Percentiles rank a stretch among this genome's conserved stretches.
Conservation (phyloP, 1,284 basidiomycete species). For the Irpex rosettiformis region DNA sequence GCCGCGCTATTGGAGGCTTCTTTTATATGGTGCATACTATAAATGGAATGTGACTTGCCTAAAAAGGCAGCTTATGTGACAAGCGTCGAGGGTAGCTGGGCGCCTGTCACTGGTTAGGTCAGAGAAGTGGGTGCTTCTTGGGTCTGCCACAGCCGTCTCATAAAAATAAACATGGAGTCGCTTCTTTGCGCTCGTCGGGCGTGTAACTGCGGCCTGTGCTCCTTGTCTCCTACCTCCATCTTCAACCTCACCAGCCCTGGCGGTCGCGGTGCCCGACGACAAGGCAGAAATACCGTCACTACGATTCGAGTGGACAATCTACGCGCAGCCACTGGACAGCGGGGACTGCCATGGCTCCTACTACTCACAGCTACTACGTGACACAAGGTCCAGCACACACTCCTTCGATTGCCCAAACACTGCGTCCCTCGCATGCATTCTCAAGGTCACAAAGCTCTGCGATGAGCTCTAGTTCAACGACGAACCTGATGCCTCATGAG, state of each 20-base stretch:
- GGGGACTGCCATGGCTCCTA: neutral
- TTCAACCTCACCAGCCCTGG: constrained; percentile 10
- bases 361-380: constrained; percentile 9
- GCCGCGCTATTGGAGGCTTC: neutral
- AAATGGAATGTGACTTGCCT: constrained; percentile 6
- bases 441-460: constrained; percentile 22
- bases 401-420: constrained; percentile 12
- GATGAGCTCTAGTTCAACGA: constrained; percentile 23
- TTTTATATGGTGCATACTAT: neutral
- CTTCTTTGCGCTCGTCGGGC: neutral
- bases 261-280: constrained; percentile 7
- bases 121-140: constrained; percentile 1
- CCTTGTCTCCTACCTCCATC: constrained; percentile 3
- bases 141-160: neutral
- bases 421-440: constrained; percentile 11
- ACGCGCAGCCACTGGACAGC: constrained; percentile 5
- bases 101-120: neutral
- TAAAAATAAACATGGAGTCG: constrained; percentile 11
- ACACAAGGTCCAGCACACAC: constrained; percentile 16
- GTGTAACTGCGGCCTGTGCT: constrained; percentile 4
- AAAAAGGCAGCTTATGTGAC: constrained; percentile 4
- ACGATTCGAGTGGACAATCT: constrained; percentile 2
- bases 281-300: too few species aligned
- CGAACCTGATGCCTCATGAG: constrained; percentile 21
- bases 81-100: neutral